Conservation (phyloP, 192 early-diverging fungal species). For the Backusella parvicylindrica region DNA sequence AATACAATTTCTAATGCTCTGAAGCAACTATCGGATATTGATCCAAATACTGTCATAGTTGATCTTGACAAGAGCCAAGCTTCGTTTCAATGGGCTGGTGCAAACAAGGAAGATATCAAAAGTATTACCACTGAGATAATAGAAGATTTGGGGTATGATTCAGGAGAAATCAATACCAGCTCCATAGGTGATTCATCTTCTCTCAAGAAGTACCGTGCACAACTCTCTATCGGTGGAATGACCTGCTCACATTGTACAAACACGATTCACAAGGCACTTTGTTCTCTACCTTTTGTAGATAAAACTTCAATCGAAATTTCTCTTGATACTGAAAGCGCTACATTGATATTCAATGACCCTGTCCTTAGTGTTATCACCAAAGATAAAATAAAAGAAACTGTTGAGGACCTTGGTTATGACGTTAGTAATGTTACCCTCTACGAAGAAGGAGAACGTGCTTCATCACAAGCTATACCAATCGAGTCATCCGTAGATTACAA, state of each 20-base stretch:
- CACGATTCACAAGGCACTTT: conserved; percentile 13
- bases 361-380: neutral
- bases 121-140: conserved; percentile 31
- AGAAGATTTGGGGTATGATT: conserved; percentile 72
- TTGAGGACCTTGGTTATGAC: conserved; percentile 27
- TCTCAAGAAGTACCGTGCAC: neutral
- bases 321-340: conserved; percentile 7
- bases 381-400: neutral
- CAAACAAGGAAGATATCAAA: neutral
- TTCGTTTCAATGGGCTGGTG: neutral
- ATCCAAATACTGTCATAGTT: neutral
- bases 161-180: conserved; percentile 8
- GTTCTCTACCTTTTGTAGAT: neutral
- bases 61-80: neutral
- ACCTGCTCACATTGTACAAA: conserved; percentile 29
- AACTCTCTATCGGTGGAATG: conserved; percentile 29
- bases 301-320: conserved; percentile 1
- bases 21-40: neutral
- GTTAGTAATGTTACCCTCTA: neutral
- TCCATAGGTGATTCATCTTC: neutral
- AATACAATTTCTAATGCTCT: conserved; percentile 6
- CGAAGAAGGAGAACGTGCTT: neutral
- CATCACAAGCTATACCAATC: neutral
- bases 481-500: neutral
- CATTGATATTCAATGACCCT: neutral